These are phyloP conservation scores for Carex pumila DNA, from an alignment of 176 grass and related monocot genomes.

Conservation along the genomic window DNA sequence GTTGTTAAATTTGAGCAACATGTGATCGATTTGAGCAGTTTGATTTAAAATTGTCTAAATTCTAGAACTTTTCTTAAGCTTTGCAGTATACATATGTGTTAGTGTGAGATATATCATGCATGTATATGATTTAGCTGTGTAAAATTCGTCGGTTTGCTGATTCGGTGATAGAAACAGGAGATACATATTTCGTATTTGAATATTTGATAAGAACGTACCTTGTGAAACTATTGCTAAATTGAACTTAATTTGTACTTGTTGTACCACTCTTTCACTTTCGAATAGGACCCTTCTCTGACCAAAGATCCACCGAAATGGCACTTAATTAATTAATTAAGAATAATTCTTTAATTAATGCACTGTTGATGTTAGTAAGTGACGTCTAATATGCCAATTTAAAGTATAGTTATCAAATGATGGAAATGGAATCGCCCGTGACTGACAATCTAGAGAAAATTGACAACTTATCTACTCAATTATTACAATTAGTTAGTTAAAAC, in stretches of 20 bases:
- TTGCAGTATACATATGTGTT: no score
- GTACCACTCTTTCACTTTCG: neutral
- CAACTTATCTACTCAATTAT: slow-evolving; percentile 13
- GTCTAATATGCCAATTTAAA: slow-evolving; percentile 18
- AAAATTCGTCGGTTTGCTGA: neutral
- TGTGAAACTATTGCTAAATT: neutral
- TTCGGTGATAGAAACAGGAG: neutral
- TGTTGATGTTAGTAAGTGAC: neutral
- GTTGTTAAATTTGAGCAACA: no score
- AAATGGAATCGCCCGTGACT: slow-evolving; percentile 1
- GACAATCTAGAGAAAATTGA: slow-evolving; percentile 12
- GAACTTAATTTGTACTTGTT: neutral
- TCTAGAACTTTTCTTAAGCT: no score
- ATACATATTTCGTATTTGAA: neutral
- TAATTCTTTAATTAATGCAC: slow-evolving; percentile 1
- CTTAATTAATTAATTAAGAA: neutral
- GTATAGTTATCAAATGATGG: neutral
- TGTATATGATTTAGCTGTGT: neutral
- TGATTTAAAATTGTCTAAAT: no score
- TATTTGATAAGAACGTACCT: neutral
- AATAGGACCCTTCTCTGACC: neutral
- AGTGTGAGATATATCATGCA: no score
- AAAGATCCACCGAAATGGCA: neutral
- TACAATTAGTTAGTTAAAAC: neutral
- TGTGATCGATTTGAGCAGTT: no score